Base-by-base conservation (phyloP, 257 asterid genomes). In the Solanum pennellii region DNA sequence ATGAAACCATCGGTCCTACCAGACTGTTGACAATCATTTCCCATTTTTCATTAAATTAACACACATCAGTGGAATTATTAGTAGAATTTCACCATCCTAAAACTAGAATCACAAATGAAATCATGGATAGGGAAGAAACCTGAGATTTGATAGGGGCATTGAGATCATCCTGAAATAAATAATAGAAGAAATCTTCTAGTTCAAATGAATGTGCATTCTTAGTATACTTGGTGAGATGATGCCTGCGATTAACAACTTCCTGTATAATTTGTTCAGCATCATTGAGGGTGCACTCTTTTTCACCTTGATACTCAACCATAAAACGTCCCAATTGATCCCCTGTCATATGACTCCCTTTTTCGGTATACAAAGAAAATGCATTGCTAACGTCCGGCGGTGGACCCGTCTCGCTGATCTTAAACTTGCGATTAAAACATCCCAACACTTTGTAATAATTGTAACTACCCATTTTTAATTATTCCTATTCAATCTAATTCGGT, bases 381-480 rank as follows among this genome's bases (percentile, higher is more conserved):
- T 87, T 93, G 92, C 89, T 91, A 44, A 97, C 98, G 91, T 97
- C 99, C 91, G 95, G 94, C 77, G 99, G 99, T 65, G 99, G 98
- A 89, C 92, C 98, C 85, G 94, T 83, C 89, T 97, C 99, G 90
- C 93, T 95, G 89, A 95, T 92, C 91, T 95, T 95, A 84, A 97
- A 97, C 91, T 96, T 97, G 88, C 99, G 94, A 86, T 94, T 96
- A 87, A 97, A 97, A 86, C 95, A 93, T 0, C 99, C 98, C 39
- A 97, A 93, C 99, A 97, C 95, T 79, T 92, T 95, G 93, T 97
- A 97, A 87, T 94, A 94, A 93, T 97, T 94, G 89, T 97, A 95
- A 82, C 98, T 94, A 86, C 96, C 99, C 98, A 94, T 95, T 80
- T 75, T 72, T 10, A 14, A 35, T 79, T 3, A 7, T 77, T 77